Evolutionary conservation across 2,329 filamentous ascomycete species (phyloP), one percentile per base, ranked within the genome.

Genomic region (Lachnellula arida): DNA sequence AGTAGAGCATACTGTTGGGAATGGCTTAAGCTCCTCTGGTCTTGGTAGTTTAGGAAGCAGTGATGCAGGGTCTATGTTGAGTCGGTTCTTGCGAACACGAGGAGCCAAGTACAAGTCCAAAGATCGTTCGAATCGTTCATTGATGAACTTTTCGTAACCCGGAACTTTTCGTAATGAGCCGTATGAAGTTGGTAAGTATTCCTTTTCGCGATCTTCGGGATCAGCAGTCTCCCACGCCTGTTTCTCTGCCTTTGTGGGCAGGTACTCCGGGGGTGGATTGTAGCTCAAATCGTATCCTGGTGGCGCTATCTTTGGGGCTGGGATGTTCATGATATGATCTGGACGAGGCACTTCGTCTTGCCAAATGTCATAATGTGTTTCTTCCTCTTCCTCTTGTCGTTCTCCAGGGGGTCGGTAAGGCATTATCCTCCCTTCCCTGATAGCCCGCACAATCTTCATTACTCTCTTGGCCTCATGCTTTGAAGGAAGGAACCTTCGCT

Each of bases 361-460:
- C 94, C 94, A 99, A 53, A 99, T 82, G 69, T 99, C 94, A 67
- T 85, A 86, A 23, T 81, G 81, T 42, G 88, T 85, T 57, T 88
- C 79, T 54, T 89, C 85, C 51, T 88, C 82, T 54, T 89, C 84
- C 62, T 92, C 84, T 60, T 86, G 81, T 65, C 90, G 76, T 61
- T 81, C 88, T 67, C 85, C 80, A 0, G 85, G 85, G 4, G 91
- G 84, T 70, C 86, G 91, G 76, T 95, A 96, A 4, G 95, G 95
- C 67, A 96, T 76, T 63, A 99, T 97, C 49, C 91, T 85, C 37
- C 95, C 94, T 73, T 97, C 93, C 62, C 88, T 86, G 65, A 99
- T 99, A 39, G 94, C 94, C 68, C 89, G 91, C 53, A 97, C 94
- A 67, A 99, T 85, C 76, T 99, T 97, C 84, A 97, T 96, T 51